phyloP scores from a whole-genome alignment of 768 basidiomycete species.

The Tubosaeta sp. region DNA sequence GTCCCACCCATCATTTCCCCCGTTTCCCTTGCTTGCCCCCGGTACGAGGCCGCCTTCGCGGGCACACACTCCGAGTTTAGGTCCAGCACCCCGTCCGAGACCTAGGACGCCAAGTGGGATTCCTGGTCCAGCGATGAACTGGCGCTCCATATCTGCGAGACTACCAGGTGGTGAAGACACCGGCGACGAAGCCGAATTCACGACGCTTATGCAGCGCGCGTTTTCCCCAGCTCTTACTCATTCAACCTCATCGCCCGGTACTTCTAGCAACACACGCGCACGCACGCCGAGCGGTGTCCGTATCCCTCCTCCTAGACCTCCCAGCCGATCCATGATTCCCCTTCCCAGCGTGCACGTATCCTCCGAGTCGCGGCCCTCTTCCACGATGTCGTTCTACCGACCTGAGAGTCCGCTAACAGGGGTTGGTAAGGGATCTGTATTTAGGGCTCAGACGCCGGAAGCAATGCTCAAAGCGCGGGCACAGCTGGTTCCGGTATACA shows the following conservation, averaged over 20 bases:
- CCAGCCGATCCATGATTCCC: conserved; percentile 81
- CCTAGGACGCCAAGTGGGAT: conserved; percentile 80
- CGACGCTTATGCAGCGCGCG: conserved; percentile 51
- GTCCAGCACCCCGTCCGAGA: conserved; percentile 58
- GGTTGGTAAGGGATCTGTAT: conserved; percentile 29
- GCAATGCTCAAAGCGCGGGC: conserved; percentile 53
- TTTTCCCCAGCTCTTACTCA: conserved; percentile 55
- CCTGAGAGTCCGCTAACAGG: conserved; percentile 50
- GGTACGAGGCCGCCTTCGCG: conserved; percentile 47
- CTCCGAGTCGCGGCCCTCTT: conserved; percentile 64
- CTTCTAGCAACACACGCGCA: conserved; percentile 22
- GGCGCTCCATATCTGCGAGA: conserved; percentile 46
- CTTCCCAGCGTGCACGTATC: conserved; percentile 69
- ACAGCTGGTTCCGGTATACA: conserved; percentile 55
- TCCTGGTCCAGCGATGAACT: conserved; percentile 54
- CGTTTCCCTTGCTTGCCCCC: conserved; percentile 24
- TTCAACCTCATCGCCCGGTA: conserved; percentile 42
- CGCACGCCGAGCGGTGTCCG: conserved; percentile 39
- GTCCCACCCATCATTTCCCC: conserved; percentile 36
- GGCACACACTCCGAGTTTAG: conserved; percentile 49
- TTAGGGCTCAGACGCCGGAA: conserved; percentile 69
- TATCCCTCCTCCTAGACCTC: conserved; percentile 62
- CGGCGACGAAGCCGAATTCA: conserved; percentile 40
- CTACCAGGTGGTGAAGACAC: conserved; percentile 44
- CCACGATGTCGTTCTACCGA: conserved; percentile 65